These are phyloP conservation scores for Leucosporidium creatinivorum DNA, from an alignment of 768 basidiomycete species.

Conservation along the genomic window DNA sequence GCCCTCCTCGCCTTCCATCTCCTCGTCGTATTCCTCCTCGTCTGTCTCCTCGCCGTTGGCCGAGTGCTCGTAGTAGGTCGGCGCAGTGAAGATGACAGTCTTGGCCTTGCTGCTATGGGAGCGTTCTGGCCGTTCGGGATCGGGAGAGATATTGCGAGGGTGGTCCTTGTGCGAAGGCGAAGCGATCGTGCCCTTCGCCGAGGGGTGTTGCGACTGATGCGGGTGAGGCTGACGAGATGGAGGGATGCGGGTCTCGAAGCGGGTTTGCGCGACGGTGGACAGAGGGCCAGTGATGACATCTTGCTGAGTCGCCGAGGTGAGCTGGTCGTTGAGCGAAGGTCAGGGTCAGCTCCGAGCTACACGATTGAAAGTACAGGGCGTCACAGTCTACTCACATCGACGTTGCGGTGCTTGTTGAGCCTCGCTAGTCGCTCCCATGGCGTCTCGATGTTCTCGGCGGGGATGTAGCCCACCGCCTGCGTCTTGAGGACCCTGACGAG, in stretches of 20 bases:
- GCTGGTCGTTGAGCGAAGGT: constrained; percentile 43
- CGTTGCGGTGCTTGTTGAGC: constrained; percentile 93
- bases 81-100: constrained; percentile 62
- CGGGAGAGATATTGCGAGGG: constrained; percentile 31
- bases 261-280: constrained; percentile 32
- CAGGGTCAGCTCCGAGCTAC: neutral
- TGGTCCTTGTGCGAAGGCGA: constrained; percentile 34
- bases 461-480: constrained; percentile 97
- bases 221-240: constrained; percentile 33
- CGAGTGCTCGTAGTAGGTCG: constrained; percentile 47
- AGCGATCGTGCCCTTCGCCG: constrained; percentile 46
- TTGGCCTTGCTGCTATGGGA: constrained; percentile 29
- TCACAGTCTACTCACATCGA: constrained; percentile 61
- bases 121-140: constrained; percentile 4
- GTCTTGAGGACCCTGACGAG: constrained; percentile 96
- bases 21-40: constrained; percentile 48
- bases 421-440: constrained; percentile 92
- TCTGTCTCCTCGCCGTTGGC: constrained; percentile 40
- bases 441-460: constrained; percentile 98
- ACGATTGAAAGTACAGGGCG: neutral
- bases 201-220: constrained; percentile 42
- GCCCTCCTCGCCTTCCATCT: constrained; percentile 14
- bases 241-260: constrained; percentile 29
- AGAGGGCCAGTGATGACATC: constrained; percentile 53
- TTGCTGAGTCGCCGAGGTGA: constrained; percentile 64